Evolutionary conservation across 176 grass and related monocot genomes (phyloP).

Genomic region (Lolium multiflorum): DNA sequence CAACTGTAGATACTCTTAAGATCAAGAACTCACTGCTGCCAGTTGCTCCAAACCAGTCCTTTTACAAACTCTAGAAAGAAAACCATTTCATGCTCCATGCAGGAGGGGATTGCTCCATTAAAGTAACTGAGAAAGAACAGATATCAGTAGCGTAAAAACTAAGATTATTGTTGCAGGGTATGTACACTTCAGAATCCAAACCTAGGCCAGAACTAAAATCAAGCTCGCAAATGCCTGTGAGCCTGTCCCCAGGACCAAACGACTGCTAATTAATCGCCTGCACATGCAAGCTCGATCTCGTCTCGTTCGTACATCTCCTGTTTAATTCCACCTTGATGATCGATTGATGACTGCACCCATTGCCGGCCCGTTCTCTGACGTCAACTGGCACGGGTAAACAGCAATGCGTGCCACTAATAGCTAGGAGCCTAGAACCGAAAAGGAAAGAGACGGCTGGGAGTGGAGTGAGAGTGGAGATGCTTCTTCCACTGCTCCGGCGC

Average conservation of each 20-base stretch:
- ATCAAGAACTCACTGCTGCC: no score
- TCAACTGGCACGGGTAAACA: not conserved
- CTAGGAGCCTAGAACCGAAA: not conserved
- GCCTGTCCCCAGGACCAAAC: not conserved
- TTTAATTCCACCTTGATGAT: not conserved
- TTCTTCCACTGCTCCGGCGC: slow-evolving; percentile 9
- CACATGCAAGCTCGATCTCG: not conserved
- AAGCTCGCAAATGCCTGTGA: not conserved
- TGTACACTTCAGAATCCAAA: not conserved
- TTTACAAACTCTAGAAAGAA: no score
- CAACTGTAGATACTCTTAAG: no score
- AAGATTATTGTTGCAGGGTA: not conserved
- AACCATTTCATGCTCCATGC: no score
- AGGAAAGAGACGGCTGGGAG: not conserved
- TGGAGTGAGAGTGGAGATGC: not conserved
- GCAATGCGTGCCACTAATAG: not conserved
- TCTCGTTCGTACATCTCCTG: not conserved
- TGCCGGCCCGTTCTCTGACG: not conserved
- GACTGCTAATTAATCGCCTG: not conserved
- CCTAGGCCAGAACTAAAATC: not conserved
- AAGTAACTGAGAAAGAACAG: not conserved
- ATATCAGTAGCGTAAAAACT: no score
- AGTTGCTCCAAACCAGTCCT: no score
- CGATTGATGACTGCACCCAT: not conserved
- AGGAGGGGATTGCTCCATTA: no score